Evolutionary conservation across 148 eudicot genomes (phyloP).

Genomic region (Polygonum maritimum): DNA sequence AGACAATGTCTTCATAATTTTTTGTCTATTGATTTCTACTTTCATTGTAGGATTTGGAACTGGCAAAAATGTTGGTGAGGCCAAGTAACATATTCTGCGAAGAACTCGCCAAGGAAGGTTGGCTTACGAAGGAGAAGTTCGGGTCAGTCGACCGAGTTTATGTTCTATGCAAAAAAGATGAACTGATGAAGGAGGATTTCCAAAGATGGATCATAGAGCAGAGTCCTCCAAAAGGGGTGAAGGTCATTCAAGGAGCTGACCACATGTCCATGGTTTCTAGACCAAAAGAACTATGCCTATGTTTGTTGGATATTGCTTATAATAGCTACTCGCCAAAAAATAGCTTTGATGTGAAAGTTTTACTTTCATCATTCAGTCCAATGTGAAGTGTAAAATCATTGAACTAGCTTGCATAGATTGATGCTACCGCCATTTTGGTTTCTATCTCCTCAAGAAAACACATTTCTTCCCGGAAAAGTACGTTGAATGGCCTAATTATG

Average conservation of each 20-base stretch:
- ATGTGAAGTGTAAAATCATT: not conserved
- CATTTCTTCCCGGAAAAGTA: not conserved
- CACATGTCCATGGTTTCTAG: conserved; percentile 23
- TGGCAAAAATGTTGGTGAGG: conserved; percentile 15
- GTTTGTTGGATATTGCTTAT: not conserved
- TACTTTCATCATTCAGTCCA: not conserved
- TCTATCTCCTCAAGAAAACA: not conserved
- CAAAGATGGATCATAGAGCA: conserved; percentile 9
- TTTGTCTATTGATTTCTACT: not conserved
- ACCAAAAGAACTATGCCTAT: conserved; percentile 9
- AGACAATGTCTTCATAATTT: not conserved
- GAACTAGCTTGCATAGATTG: not conserved
- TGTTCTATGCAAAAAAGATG: conserved; percentile 4
- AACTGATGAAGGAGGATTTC: conserved; percentile 10
- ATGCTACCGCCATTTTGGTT: not conserved
- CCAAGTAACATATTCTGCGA: conserved; percentile 15
- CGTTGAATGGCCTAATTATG: not conserved
- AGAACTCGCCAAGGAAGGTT: conserved; percentile 14
- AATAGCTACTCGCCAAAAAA: not conserved
- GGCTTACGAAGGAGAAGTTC: conserved; percentile 11
- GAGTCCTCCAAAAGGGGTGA: conserved; percentile 10
- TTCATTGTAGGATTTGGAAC: conserved; percentile 13
- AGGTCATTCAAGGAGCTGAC: conserved; percentile 18
- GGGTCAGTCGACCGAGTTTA: conserved; percentile 6
- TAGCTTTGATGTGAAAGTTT: not conserved